Percentiles rank a stretch among this genome's conserved stretches.
Evolutionary conservation across 306 rosid species (phyloP).

Genomic region (Sindora glabra): DNA sequence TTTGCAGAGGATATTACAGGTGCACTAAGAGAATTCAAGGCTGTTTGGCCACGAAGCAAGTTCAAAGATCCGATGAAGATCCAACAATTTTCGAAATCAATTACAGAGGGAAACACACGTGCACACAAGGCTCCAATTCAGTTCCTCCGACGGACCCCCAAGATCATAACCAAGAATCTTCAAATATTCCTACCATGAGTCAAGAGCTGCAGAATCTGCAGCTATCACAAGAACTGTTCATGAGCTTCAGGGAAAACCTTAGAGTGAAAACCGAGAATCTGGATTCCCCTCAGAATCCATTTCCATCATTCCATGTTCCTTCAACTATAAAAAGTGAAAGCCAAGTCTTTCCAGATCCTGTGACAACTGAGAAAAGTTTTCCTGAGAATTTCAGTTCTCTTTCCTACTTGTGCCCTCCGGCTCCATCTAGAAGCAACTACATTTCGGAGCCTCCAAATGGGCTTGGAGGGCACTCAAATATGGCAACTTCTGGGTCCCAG

Average conservation of each 20-base stretch:
- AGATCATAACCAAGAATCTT: slow-evolving; percentile 12
- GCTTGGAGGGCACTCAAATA: slow-evolving; percentile 18
- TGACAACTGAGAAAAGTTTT: slow-evolving; percentile 14
- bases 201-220: slow-evolving; percentile 23
- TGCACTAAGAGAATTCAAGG: slow-evolving; percentile 53
- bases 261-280: slow-evolving; percentile 58
- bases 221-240: slow-evolving; percentile 18
- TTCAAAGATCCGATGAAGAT: slow-evolving; percentile 59
- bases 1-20: slow-evolving; percentile 57
- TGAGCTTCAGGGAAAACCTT: slow-evolving; percentile 37
- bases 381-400: slow-evolving; percentile 28
- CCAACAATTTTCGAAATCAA: slow-evolving; percentile 41
- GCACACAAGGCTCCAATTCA: slow-evolving; percentile 25
- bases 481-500: slow-evolving; percentile 27
- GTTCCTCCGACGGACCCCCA: slow-evolving; percentile 1
- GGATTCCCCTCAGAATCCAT: slow-evolving; percentile 16
- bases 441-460: slow-evolving; percentile 29
- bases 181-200: too few relatives aligned
- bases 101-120: slow-evolving; percentile 53
- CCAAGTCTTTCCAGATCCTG: not conserved
- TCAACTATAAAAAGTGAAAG: slow-evolving; percentile 12
- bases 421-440: slow-evolving; percentile 36
- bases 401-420: slow-evolving; percentile 35
- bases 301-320: slow-evolving; percentile 22
- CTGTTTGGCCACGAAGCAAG: slow-evolving; percentile 62